These are phyloP conservation scores for Fusarium compactum DNA, from an alignment of 2,329 filamentous ascomycete genomes.

Conservation along the genomic window DNA sequence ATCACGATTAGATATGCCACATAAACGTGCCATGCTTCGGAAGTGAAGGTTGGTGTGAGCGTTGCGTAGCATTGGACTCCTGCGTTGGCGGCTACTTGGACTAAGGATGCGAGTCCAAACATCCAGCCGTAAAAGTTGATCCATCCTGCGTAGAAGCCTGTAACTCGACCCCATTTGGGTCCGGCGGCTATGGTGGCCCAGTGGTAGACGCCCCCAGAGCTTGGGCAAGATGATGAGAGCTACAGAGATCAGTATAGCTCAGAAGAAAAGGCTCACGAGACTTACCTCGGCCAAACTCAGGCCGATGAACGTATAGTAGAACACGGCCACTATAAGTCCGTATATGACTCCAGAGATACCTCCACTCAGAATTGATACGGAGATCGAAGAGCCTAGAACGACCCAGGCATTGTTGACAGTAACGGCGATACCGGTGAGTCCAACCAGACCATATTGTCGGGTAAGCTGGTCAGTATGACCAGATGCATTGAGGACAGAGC, in stretches of 20 bases:
- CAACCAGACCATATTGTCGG: conserved; percentile 43
- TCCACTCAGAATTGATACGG: conserved; percentile 40
- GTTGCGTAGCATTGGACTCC: conserved; percentile 45
- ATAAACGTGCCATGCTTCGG: conserved; percentile 43
- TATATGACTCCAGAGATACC: conserved; percentile 44
- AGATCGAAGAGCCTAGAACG: conserved; percentile 43
- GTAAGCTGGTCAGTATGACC: conserved; percentile 42
- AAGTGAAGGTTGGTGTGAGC: conserved; percentile 18
- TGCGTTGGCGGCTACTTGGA: conserved; percentile 44
- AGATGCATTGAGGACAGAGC: conserved; percentile 29
- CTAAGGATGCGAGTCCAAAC: conserved; percentile 44
- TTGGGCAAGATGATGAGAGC: conserved; percentile 44
- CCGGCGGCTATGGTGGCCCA: conserved; percentile 45
- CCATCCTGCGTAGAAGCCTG: conserved; percentile 45
- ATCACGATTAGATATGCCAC: conserved; percentile 40
- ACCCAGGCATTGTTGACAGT: conserved; percentile 48
- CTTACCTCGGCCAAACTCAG: conserved; percentile 42
- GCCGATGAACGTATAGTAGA: conserved; percentile 45
- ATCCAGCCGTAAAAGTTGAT: conserved; percentile 49
- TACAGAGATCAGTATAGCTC: not conserved
- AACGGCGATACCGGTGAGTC: conserved; percentile 44
- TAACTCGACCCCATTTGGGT: conserved; percentile 40
- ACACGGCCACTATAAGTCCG: conserved; percentile 38
- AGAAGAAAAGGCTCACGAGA: accelerated
- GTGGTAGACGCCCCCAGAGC: conserved; percentile 44